phyloP scores from a whole-genome alignment of 2,329 filamentous ascomycete species.

The Cordyceps fumosorosea region DNA sequence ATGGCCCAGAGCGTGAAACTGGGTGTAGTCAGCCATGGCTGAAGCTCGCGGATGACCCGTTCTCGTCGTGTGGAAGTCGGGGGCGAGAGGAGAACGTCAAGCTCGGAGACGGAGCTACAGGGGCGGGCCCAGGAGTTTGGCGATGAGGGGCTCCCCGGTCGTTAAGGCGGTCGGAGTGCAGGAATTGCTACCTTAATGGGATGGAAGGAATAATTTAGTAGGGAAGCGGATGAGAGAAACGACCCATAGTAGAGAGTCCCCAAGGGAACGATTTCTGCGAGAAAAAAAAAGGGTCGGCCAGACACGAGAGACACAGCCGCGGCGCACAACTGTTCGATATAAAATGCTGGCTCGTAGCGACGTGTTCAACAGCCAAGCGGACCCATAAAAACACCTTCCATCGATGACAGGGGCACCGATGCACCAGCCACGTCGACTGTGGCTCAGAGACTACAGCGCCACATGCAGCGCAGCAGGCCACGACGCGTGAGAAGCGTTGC shows the following conservation, averaged over 20 bases:
- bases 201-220: neutral
- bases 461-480: neutral
- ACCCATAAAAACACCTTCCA: neutral
- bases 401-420: neutral
- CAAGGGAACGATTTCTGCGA: neutral
- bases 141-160: conserved; percentile 7
- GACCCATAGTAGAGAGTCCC: neutral
- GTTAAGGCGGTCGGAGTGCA: neutral
- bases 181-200: neutral
- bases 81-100: neutral
- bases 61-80: neutral
- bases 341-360: conserved; percentile 5
- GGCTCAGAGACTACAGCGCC: neutral
- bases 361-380: conserved; percentile 3
- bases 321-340: conserved; percentile 2
- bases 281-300: neutral
- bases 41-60: neutral
- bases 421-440: neutral
- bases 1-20: conserved; percentile 51
- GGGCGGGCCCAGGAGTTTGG: neutral
- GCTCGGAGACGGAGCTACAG: neutral
- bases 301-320: neutral
- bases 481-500: no score
- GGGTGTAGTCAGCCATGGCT: conserved; percentile 49
- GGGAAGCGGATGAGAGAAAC: neutral